These are phyloP conservation scores for Neotropicomus parvogracilis DNA, from an alignment of 1,284 basidiomycete genomes.

Conservation along the genomic window DNA sequence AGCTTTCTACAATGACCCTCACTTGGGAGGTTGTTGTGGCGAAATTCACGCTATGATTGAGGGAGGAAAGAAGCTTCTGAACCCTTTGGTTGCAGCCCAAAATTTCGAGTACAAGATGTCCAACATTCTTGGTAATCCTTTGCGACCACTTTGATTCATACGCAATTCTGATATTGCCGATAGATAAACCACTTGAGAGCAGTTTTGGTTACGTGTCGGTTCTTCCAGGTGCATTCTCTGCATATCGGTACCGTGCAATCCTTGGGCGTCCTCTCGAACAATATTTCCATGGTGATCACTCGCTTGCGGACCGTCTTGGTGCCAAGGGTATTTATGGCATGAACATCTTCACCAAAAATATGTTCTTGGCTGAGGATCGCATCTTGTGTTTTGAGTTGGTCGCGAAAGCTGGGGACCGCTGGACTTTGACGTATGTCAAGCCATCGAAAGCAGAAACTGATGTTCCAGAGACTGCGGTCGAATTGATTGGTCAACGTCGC, in stretches of 20 bases:
- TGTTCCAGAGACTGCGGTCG: conserved; percentile 86
- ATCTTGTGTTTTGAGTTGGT: conserved; percentile 97
- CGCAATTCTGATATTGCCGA: conserved; percentile 5
- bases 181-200: conserved; percentile 91
- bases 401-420: conserved; percentile 81
- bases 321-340: conserved; percentile 95
- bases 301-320: conserved; percentile 87
- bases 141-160: not conserved
- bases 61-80: conserved; percentile 87
- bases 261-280: conserved; percentile 91
- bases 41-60: conserved; percentile 96
- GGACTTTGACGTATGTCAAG: conserved; percentile 94
- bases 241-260: conserved; percentile 90
- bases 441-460: conserved; percentile 94
- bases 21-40: conserved; percentile 82
- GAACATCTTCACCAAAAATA: conserved; percentile 97
- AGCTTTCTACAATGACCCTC: conserved; percentile 73
- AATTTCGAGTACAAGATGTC: conserved; percentile 99
- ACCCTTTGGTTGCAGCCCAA: conserved; percentile 91
- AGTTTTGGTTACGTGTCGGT: conserved; percentile 96
- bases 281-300: conserved; percentile 98
- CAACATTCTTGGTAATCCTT: conserved; percentile 76
- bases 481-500: conserved; percentile 92
- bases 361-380: conserved; percentile 93
- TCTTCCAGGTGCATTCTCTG: conserved; percentile 94